Percentiles rank a stretch among this genome's conserved stretches.
Evolutionary conservation across 441 rosid genomes (phyloP).

Genomic region (Adansonia rubrostipa): DNA sequence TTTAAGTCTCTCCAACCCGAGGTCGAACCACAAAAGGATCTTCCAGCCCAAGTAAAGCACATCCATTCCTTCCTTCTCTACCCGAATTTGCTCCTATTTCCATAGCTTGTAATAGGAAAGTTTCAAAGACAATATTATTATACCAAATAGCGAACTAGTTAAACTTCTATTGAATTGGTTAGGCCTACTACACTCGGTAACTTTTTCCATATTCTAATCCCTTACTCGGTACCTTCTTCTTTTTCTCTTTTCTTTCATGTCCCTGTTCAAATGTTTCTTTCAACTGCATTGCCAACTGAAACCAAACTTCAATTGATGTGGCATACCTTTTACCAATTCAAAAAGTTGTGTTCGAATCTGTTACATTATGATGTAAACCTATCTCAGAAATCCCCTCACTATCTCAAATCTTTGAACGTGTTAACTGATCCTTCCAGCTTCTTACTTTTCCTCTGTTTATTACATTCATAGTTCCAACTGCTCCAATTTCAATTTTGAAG

Average conservation of each 20-base stretch:
- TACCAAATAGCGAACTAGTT: too few relatives aligned
- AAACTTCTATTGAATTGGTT: conserved; percentile 14
- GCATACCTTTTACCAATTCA: background rate
- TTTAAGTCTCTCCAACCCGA: too few relatives aligned
- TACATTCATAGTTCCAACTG: conserved; percentile 21
- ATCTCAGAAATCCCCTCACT: too few relatives aligned
- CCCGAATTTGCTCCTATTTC: too few relatives aligned
- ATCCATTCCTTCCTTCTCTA: too few relatives aligned
- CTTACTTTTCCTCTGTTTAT: background rate
- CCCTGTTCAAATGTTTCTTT: too few relatives aligned
- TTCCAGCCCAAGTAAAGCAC: too few relatives aligned
- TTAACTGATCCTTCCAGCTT: background rate
- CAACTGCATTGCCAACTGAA: background rate
- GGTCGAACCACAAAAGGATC: too few relatives aligned
- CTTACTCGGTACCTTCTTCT: background rate
- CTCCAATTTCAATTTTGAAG: conserved; percentile 32
- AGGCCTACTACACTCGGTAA: conserved; percentile 13
- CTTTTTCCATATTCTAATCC: background rate
- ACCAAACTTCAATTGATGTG: background rate
- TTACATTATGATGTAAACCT: background rate
- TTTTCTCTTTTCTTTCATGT: too few relatives aligned
- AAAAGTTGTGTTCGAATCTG: background rate
- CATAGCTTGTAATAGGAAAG: too few relatives aligned
- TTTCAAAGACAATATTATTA: too few relatives aligned
- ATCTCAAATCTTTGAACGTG: too few relatives aligned